A percentile compares a stretch with the other conserved stretches of the same genome.
Evolutionary conservation across 148 eudicot genomes (phyloP).

Genomic region (Chenopodium quinoa): DNA sequence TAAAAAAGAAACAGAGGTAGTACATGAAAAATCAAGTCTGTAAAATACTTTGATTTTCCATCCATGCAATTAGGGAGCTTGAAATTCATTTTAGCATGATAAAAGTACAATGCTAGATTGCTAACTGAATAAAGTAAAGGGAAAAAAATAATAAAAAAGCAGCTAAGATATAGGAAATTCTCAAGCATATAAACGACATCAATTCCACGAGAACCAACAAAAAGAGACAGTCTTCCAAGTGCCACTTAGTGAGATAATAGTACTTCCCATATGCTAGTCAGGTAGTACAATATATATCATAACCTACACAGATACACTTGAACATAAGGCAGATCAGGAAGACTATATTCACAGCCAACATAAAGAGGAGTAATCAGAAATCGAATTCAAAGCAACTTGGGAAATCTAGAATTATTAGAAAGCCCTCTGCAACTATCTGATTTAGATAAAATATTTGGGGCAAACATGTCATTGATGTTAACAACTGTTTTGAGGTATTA

Average conservation of each 20-base stretch:
- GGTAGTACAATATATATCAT: not conserved
- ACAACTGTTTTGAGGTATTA: too few species aligned
- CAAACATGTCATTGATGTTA: not conserved
- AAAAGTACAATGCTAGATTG: not conserved
- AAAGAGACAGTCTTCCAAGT: not conserved
- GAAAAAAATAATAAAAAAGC: not conserved
- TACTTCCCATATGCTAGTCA: not conserved
- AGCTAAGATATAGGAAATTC: not conserved
- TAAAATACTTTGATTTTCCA: too few species aligned
- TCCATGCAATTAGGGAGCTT: too few species aligned
- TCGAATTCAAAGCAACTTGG: not conserved
- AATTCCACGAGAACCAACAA: not conserved
- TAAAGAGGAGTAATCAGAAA: not conserved
- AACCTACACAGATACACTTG: not conserved
- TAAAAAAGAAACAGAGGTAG: too few species aligned
- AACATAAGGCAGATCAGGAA: not conserved
- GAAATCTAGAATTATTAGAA: not conserved
- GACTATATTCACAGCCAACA: not conserved
- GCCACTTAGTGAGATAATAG: not conserved
- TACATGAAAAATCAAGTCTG: not conserved
- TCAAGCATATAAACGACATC: not conserved
- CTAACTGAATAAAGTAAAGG: not conserved
- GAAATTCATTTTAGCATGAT: not conserved
- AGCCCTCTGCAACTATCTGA: not conserved
- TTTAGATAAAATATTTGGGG: too few species aligned